Base-by-base conservation (phyloP, 2,329 filamentous ascomycete genomes). In the Neopestalotiopsis clavispora region DNA sequence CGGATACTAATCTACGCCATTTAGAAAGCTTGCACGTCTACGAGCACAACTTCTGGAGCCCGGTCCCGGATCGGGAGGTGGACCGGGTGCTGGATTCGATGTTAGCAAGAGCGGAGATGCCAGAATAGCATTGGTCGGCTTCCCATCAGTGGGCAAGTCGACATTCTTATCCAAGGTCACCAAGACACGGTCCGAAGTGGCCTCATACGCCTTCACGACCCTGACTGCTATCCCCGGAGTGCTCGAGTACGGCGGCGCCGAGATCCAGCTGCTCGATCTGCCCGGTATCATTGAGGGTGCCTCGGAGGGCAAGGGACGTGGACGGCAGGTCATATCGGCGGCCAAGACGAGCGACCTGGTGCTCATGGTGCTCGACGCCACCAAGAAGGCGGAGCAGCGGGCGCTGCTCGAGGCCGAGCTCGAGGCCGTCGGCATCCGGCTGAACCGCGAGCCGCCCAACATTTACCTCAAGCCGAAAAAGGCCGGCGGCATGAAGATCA, bases 91-190 rank as follows among this genome's bases (percentile, higher is more conserved):
- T 2, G 96, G 96, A 10, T 99, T 97, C 80, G 93, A 95, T 78
- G 96, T 99, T 57, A 96, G 92, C 80, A 99, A 99, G 83, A 95
- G 92, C 73, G 96, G 96, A 72, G 96, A 99, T 85, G 96, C 96
- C 14, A 91, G 96, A 77, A 98, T 99, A 82, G 94, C 97, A 1
- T 89, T 99, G 2, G 97, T 99, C 67, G 96, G 96, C n/a, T 99
- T 99, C 76, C 96, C 97, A 0, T 99, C 97, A 0, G 96, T 99
- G 65, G 96, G 96, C 80, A 99, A 99, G 84, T 99, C 96, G 2
- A 99, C 96, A 0, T 98, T 99, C 78, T 81, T 99, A n/a, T 98
- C 95, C 63, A 98, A 98, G 78, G 97, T 99, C 79, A 99, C 96
- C 64, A 98, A 97, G 84, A 99, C 97, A 52, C 94, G 94, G 78